phyloP scores from a whole-genome alignment of 371 early-diverging fungal species.

The Saksenaea oblongispora region DNA sequence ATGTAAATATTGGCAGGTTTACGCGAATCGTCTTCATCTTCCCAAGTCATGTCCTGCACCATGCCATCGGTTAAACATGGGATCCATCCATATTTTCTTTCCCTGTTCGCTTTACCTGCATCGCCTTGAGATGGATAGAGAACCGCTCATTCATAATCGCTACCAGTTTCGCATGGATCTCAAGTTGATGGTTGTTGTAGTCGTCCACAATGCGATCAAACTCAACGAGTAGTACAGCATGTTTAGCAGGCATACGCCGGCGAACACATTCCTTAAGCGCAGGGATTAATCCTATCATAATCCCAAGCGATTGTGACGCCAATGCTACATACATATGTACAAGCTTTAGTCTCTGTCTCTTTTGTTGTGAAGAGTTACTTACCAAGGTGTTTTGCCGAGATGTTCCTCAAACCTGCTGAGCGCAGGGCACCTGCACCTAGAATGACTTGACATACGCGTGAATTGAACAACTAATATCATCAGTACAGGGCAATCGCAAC shows the following conservation, averaged over 20 bases:
- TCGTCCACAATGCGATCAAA: conserved; percentile 85
- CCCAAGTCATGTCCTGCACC: conserved; percentile 54
- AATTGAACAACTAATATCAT: conserved; percentile 79
- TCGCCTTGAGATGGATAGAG: conserved; percentile 67
- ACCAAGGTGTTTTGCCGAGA: conserved; percentile 93
- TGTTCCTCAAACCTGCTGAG: conserved; percentile 93
- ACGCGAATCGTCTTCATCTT: conserved; percentile 50
- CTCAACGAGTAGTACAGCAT: conserved; percentile 75
- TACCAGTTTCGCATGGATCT: conserved; percentile 85
- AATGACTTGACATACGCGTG: conserved; percentile 90
- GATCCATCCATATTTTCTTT: background rate
- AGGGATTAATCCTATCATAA: conserved; percentile 85
- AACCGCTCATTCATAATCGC: conserved; percentile 92
- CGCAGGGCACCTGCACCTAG: conserved; percentile 94
- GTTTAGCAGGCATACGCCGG: conserved; percentile 69
- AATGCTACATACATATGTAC: conserved; percentile 55
- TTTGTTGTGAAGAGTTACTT: too few relatives aligned
- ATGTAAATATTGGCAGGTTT: conserved; percentile 63
- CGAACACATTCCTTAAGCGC: conserved; percentile 73
- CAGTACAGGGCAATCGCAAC: background rate
- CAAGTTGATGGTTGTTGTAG: conserved; percentile 83
- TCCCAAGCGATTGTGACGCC: conserved; percentile 87
- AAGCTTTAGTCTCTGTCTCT: background rate
- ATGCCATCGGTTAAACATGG: background rate
- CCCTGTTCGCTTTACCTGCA: conserved; percentile 42